These are phyloP conservation scores for Alnus rubra DNA, from an alignment of 306 rosid genomes.

Conservation along the genomic window DNA sequence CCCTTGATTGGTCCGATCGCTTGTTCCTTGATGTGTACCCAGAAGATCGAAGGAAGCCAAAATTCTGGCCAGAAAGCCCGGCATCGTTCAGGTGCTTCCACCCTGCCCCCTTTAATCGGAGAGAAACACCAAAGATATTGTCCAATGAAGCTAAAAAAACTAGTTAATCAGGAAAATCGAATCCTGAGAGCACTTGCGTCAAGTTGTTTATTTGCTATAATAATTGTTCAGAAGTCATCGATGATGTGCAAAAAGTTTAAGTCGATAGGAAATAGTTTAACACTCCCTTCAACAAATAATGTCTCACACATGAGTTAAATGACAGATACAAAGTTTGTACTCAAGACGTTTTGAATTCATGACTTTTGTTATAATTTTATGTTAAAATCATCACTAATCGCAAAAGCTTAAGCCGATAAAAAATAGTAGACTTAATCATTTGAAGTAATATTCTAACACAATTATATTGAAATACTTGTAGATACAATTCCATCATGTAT, in stretches of 20 bases:
- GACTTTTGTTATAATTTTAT: no score
- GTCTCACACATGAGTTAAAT: no score
- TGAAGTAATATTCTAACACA: neutral
- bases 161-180: neutral
- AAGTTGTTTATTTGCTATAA: neutral
- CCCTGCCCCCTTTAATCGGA: neutral
- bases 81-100: constrained; percentile 36
- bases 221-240: neutral
- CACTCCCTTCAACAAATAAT: no score
- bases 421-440: no score
- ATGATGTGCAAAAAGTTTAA: no score
- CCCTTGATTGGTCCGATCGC: constrained; percentile 47
- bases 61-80: constrained; percentile 38
- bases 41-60: constrained; percentile 18
- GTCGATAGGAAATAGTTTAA: no score
- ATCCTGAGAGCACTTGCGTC: neutral
- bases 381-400: no score
- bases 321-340: no score
- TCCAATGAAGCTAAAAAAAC: neutral
- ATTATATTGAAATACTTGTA: neutral
- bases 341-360: no score
- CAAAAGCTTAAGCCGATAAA: no score
- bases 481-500: neutral
- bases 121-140: neutral
- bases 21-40: constrained; percentile 36